These are phyloP conservation scores for Boletus reticuloceps DNA, from an alignment of 768 basidiomycete species.

Conservation along the genomic window DNA sequence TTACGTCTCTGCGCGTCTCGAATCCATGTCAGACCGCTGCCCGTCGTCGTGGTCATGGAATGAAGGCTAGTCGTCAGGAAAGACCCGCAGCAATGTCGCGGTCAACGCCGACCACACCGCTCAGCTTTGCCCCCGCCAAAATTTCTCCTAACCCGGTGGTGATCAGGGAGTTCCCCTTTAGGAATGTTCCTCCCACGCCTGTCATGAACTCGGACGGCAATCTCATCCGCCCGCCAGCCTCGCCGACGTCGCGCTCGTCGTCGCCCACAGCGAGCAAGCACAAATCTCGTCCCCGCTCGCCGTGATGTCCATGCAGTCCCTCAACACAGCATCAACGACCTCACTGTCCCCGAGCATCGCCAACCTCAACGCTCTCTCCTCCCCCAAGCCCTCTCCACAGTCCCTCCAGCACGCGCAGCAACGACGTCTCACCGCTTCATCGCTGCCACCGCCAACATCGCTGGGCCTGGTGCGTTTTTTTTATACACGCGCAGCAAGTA, in stretches of 20 bases:
- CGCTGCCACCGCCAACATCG: constrained; percentile 39
- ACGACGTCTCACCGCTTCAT: constrained; percentile 35
- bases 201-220: constrained; percentile 12
- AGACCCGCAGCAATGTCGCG: constrained; percentile 1
- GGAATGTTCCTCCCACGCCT: constrained; percentile 24
- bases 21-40: constrained; percentile 25
- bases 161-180: constrained; percentile 2
- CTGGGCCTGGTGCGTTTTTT: constrained; percentile 36
- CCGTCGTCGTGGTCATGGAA: constrained; percentile 35
- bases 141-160: constrained; percentile 20
- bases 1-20: constrained; percentile 36
- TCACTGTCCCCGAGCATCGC: constrained; percentile 34
- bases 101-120: constrained; percentile 11
- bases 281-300: constrained; percentile 15
- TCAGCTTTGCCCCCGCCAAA: constrained; percentile 14
- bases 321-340: constrained; percentile 34
- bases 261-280: constrained; percentile 28
- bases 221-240: constrained; percentile 2
- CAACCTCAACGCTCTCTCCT: constrained; percentile 30
- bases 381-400: constrained; percentile 24
- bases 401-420: constrained; percentile 24
- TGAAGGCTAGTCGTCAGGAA: constrained; percentile 1
- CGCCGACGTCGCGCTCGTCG: constrained; percentile 23
- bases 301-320: constrained; percentile 28
- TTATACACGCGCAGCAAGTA: neutral